These are phyloP conservation scores for Rhynchospora tenuis DNA, from an alignment of 176 grass and related monocot genomes.

Conservation along the genomic window DNA sequence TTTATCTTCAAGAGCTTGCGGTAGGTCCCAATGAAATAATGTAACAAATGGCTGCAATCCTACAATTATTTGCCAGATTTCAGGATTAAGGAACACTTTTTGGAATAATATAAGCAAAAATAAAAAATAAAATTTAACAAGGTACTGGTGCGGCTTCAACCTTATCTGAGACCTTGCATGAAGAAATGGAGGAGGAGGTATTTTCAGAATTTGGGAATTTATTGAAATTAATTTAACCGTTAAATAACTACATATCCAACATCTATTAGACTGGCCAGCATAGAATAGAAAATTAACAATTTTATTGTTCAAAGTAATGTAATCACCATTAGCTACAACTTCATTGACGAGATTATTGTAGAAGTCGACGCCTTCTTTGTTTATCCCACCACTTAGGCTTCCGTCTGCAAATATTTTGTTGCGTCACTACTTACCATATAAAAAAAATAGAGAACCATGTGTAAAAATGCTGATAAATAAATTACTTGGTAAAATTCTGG, in stretches of 20 bases:
- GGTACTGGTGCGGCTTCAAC: too few species aligned
- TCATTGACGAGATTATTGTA: too few species aligned
- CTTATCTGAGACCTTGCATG: not conserved
- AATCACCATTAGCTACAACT: too few species aligned
- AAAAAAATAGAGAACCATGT: too few species aligned
- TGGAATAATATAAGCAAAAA: not conserved
- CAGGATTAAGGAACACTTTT: not conserved
- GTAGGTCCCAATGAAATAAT: conserved; percentile 55
- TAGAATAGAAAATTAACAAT: not conserved
- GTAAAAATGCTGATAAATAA: not conserved
- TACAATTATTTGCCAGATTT: not conserved
- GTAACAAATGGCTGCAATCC: conserved; percentile 51
- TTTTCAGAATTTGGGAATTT: not conserved
- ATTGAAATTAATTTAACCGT: not conserved
- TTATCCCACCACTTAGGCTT: too few species aligned
- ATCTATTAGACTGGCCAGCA: not conserved
- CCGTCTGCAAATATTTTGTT: conserved; percentile 26
- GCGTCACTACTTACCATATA: too few species aligned
- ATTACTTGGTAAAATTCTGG: conserved; percentile 47
- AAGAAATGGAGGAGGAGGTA: not conserved
- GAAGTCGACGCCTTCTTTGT: too few species aligned
- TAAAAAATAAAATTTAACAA: not conserved
- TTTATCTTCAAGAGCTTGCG: conserved; percentile 38
- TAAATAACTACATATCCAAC: not conserved
- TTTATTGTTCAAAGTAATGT: too few species aligned